Evolutionary conservation across 177 flowering plant species (phyloP).

Genomic region (Vitis hybrid): DNA sequence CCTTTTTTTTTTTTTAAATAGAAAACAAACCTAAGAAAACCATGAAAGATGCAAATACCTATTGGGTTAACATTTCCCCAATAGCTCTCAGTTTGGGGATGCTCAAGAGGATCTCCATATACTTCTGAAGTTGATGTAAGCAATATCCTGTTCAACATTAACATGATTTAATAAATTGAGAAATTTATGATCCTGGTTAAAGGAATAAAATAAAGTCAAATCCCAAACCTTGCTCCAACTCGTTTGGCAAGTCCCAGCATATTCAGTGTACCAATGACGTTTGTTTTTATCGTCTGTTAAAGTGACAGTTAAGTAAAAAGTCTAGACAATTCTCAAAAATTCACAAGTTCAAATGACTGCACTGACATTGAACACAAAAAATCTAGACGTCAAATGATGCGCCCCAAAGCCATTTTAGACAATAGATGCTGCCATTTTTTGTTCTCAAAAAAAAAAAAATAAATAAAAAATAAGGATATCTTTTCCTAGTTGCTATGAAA

Average conservation of each 20-base stretch:
- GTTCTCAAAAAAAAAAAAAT: too few relatives aligned
- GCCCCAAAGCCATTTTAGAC: too few relatives aligned
- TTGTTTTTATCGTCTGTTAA: slow-evolving; percentile 78
- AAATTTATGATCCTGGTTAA: not conserved
- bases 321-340: too few relatives aligned
- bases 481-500: too few relatives aligned
- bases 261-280: slow-evolving; percentile 60
- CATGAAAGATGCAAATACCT: slow-evolving; percentile 41
- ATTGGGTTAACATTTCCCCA: slow-evolving; percentile 99
- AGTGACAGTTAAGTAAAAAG: not conserved
- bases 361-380: too few relatives aligned
- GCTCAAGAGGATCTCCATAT: slow-evolving; percentile 98
- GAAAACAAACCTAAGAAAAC: too few relatives aligned
- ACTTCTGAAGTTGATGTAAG: slow-evolving; percentile 96
- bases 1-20: too few relatives aligned
- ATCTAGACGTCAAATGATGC: too few relatives aligned
- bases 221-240: slow-evolving; percentile 57
- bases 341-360: too few relatives aligned
- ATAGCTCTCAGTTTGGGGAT: slow-evolving; percentile 87
- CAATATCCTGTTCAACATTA: slow-evolving; percentile 63
- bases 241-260: slow-evolving; percentile 68
- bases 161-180: slow-evolving; percentile 3
- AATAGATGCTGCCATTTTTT: too few relatives aligned
- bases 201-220: not conserved
- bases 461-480: too few relatives aligned